Conservation (phyloP, 768 basidiomycete genomes). For the Suillus placidus region DNA sequence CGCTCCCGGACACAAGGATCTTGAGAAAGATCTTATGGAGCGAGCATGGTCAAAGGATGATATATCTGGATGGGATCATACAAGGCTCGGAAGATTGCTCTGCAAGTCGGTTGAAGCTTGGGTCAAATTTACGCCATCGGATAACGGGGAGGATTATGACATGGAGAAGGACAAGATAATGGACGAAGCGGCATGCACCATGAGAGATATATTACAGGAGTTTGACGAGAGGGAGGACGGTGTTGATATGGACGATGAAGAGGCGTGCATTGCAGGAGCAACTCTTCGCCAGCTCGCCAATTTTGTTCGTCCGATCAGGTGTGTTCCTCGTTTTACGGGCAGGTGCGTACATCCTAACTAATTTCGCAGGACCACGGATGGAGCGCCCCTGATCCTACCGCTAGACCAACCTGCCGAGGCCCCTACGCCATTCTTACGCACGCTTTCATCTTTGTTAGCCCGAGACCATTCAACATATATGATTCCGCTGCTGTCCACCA, state of each 20-base stretch:
- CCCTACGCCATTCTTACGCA: slow-evolving; percentile 61
- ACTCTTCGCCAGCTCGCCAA: slow-evolving; percentile 59
- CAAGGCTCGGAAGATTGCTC: slow-evolving; percentile 55
- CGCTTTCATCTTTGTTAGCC: slow-evolving; percentile 62
- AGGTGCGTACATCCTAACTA: slow-evolving; percentile 9
- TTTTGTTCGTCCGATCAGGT: slow-evolving; percentile 64
- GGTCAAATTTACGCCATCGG: slow-evolving; percentile 44
- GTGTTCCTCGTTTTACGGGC: slow-evolving; percentile 23
- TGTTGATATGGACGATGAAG: slow-evolving; percentile 62
- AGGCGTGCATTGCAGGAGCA: slow-evolving; percentile 64
- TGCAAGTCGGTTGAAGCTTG: slow-evolving; percentile 60
- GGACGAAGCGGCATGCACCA: slow-evolving; percentile 67
- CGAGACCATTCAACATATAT: slow-evolving; percentile 61
- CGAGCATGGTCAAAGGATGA: slow-evolving; percentile 76
- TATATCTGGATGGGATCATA: slow-evolving; percentile 66
- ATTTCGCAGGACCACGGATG: slow-evolving; percentile 45
- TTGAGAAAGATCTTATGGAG: slow-evolving; percentile 69
- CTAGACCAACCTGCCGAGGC: slow-evolving; percentile 56
- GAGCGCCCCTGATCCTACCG: slow-evolving; percentile 50
- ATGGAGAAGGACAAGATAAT: slow-evolving; percentile 57
- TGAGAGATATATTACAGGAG: slow-evolving; percentile 76
- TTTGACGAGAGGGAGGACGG: slow-evolving; percentile 67
- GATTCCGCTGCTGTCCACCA: slow-evolving; percentile 62
- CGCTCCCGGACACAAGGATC: slow-evolving; percentile 57
- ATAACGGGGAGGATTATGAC: slow-evolving; percentile 29